Base-by-base conservation (phyloP, 306 rosid species). In the Cucurbita moschata region DNA sequence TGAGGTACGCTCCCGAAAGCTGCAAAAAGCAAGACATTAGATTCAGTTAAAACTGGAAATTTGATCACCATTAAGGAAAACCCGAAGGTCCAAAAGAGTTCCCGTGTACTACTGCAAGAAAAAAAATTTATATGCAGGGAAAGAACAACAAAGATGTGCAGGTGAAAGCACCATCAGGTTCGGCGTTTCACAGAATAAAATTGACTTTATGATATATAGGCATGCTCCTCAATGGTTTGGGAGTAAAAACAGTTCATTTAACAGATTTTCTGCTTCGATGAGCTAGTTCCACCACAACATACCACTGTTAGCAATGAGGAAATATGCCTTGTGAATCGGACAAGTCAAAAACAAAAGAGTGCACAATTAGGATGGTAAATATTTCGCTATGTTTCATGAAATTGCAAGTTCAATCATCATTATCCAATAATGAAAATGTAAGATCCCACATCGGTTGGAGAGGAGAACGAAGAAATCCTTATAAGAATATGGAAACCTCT, bases 1-100 rank as follows among this genome's bases (percentile, higher is more conserved):
- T 74, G 53, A 88, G 80, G 63, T 74, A 83, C 40, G 76, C 84
- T 89, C 88, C 82, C 12, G 96, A 83, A 78, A 81, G 47, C 96
- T 88, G 84, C 74, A 85, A 77, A 30, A 76, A 63, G 54, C 66
- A 62, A 73, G 81, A 81, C 72, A 30, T 57, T 66, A 37, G 68
- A 21, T 53, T 21, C 37, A 44, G 42, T 60, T 21, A 37, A 7
- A 47, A 55, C 40, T n/a, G 30, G 71, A 85, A 44, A 49, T 21
- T 23, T 68, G 49, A 44, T 66, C 18, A 67, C 21, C 55, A 5
- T 67, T 4, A 44, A 21, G 4, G 11, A 12, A 66, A 42, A 43
- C 11, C 56, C 43, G 14, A 68, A 9, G 21, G 42, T 68, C 57
- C 47, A 30, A 47, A 26, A 50, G 74, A 26, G 23, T 15, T 68